phyloP scores from a whole-genome alignment of 208 protist genomes.

The Phytomonas serpens region DNA sequence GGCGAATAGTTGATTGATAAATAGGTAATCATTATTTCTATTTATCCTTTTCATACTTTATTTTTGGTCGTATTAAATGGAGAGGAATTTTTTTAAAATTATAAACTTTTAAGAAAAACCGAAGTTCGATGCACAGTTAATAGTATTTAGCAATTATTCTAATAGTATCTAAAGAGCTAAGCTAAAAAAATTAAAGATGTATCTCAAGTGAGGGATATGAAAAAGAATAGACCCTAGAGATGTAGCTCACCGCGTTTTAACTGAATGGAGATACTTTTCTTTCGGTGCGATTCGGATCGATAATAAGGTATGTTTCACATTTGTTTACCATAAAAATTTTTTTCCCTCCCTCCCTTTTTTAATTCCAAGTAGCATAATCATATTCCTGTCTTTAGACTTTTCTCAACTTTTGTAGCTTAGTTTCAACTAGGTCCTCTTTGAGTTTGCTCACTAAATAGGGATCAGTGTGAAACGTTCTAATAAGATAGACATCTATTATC shows the following conservation, averaged over 20 bases:
- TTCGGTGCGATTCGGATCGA: not conserved
- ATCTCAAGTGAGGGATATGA: not conserved
- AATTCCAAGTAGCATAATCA: not conserved
- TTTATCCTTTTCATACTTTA: conserved; percentile 11
- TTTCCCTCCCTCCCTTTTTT: not conserved
- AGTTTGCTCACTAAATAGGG: not conserved
- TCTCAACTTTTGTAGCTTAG: not conserved
- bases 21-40: conserved; percentile 5
- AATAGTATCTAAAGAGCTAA: not conserved
- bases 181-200: not conserved
- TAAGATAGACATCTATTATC: not conserved
- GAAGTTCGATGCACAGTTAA: conserved; percentile 1
- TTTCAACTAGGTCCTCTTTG: not conserved
- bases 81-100: conserved; percentile 1
- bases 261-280: not conserved
- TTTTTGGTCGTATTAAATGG: not conserved
- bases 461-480: not conserved
- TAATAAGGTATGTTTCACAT: not conserved
- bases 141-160: not conserved
- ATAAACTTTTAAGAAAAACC: conserved; percentile 4
- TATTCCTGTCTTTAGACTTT: not conserved
- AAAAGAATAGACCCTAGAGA: not conserved
- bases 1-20: not conserved
- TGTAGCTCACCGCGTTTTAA: not conserved
- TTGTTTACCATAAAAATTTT: not conserved